Evolutionary conservation across 2,329 filamentous ascomycete species (phyloP).

Genomic region (Colletotrichum orbiculare): DNA sequence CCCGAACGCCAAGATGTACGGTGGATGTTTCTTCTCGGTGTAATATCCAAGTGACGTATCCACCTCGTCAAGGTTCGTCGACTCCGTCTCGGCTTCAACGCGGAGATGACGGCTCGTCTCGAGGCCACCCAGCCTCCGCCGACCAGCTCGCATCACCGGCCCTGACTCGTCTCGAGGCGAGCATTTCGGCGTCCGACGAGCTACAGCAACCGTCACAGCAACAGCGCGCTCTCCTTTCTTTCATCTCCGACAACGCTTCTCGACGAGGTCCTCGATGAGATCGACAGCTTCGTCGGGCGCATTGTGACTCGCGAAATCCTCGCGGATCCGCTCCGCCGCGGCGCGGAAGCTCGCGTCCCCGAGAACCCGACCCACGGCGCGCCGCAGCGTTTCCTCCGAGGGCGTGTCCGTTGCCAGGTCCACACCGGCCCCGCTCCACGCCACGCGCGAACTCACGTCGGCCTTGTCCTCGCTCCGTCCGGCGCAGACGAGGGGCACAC

Average conservation of each 20-base stretch:
- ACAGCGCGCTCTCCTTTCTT: neutral
- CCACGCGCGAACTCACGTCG: conserved; percentile 43
- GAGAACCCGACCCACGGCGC: conserved; percentile 9
- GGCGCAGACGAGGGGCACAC: conserved; percentile 40
- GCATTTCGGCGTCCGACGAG: no score
- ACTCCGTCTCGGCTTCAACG: neutral
- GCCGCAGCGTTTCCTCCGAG: conserved; percentile 11
- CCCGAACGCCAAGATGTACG: conserved; percentile 2
- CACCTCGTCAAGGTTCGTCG: neutral
- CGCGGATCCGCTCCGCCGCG: neutral
- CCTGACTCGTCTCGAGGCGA: no score
- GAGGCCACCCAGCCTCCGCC: neutral
- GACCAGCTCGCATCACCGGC: no score
- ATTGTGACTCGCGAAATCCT: neutral
- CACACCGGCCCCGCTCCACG: conserved; percentile 39
- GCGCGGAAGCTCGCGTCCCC: conserved; percentile 6
- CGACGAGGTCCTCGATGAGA: neutral
- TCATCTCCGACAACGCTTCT: conserved; percentile 4
- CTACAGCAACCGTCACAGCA: no score
- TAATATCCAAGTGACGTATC: neutral
- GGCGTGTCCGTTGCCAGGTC: conserved; percentile 37
- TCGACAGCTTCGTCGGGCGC: neutral
- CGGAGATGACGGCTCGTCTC: neutral
- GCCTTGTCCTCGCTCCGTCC: conserved; percentile 40
- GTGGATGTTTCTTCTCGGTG: neutral